Percentiles rank a stretch among this genome's conserved stretches.
Evolutionary conservation across 257 asterid species (phyloP).

Genomic region (Striga asiatica): DNA sequence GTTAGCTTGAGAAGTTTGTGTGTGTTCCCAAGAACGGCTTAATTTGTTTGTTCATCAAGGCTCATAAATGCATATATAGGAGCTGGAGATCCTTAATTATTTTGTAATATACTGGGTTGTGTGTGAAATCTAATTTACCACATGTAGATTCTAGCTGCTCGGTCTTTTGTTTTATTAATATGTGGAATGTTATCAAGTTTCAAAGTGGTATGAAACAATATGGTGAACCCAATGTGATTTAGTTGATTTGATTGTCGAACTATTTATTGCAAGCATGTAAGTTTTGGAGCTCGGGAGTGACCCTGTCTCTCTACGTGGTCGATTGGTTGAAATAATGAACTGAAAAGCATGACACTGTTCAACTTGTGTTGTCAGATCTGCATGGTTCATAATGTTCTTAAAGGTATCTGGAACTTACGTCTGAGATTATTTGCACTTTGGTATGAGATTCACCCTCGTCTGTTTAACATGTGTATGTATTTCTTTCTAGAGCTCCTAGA

Average conservation of each 20-base stretch:
- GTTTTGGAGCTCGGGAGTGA: conserved; percentile 3
- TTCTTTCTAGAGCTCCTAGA: background rate
- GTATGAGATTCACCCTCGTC: background rate
- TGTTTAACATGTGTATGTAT: background rate
- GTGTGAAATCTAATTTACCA: background rate
- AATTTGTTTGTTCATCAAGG: background rate
- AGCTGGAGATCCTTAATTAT: conserved; percentile 2
- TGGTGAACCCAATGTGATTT: background rate
- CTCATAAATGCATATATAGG: conserved; percentile 6
- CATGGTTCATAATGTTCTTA: background rate
- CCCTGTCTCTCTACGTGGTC: background rate
- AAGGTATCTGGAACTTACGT: background rate
- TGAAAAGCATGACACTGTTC: background rate
- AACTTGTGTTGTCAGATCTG: background rate
- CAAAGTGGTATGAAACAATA: background rate
- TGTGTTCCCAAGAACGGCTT: background rate
- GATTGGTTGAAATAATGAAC: conserved; percentile 2
- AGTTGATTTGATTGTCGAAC: background rate
- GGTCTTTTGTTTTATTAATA: background rate
- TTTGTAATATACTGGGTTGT: background rate
- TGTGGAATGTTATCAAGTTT: background rate
- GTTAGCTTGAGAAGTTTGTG: background rate
- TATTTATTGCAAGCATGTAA: conserved; percentile 1
- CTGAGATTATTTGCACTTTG: conserved; percentile 1
- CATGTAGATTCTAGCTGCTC: background rate